phyloP scores from a whole-genome alignment of 2,329 filamentous ascomycete species.

The Sarocladium oryzae region DNA sequence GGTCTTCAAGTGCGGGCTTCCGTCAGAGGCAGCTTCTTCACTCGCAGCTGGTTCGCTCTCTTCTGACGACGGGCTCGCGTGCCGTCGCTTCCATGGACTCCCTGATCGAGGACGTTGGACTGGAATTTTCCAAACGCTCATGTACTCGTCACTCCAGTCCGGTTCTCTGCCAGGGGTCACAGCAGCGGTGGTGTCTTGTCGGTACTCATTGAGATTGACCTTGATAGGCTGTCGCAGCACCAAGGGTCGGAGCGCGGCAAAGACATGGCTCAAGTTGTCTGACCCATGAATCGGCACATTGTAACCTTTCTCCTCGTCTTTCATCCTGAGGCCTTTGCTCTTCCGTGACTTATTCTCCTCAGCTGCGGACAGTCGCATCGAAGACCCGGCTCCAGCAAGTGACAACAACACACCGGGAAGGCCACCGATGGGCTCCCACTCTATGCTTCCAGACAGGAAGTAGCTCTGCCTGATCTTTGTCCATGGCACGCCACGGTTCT shows the following conservation, averaged over 20 bases:
- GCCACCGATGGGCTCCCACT: slow-evolving; percentile 74
- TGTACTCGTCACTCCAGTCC: slow-evolving; percentile 67
- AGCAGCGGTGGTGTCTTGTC: slow-evolving; percentile 29
- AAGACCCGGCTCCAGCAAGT: slow-evolving; percentile 43
- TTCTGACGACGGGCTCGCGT: slow-evolving; percentile 1
- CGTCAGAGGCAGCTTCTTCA: not conserved
- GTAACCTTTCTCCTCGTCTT: slow-evolving; percentile 17
- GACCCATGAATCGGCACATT: slow-evolving; percentile 68
- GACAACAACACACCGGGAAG: slow-evolving; percentile 81
- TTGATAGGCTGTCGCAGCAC: slow-evolving; percentile 80
- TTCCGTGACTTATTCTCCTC: slow-evolving; percentile 36
- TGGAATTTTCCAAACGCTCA: slow-evolving; percentile 81
- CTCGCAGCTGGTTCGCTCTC: slow-evolving; percentile 14
- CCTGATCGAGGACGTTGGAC: slow-evolving; percentile 22
- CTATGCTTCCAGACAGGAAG: slow-evolving; percentile 72
- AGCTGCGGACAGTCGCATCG: slow-evolving; percentile 46
- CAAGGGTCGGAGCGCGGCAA: slow-evolving; percentile 80
- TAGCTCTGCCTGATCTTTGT: slow-evolving; percentile 60
- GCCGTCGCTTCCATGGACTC: slow-evolving; percentile 29
- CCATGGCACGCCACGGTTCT: slow-evolving; percentile 60
- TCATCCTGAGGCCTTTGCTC: slow-evolving; percentile 29
- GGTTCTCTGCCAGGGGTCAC: slow-evolving; percentile 39
- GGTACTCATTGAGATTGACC: slow-evolving; percentile 64
- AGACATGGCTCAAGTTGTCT: slow-evolving; percentile 69
- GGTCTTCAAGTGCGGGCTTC: slow-evolving; percentile 2